Percentiles rank a stretch among this genome's conserved stretches.
Conservation (phyloP, 2,329 filamentous ascomycete genomes). For the Phaeomoniella chlamydospora region DNA sequence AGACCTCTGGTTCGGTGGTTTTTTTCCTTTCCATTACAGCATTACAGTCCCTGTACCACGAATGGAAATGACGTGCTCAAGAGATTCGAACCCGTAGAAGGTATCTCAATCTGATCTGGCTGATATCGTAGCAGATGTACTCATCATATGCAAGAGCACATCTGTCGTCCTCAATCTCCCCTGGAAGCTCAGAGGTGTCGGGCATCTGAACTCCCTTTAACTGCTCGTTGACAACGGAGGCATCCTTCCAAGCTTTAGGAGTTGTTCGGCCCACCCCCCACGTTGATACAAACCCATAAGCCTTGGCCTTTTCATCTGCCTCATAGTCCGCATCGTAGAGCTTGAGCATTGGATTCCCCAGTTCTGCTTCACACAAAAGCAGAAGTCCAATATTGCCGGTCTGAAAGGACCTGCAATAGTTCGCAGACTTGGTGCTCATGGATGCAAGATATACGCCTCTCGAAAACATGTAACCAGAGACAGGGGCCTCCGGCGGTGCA, state of each 20-base stretch:
- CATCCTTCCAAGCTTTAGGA: slow-evolving; percentile 64
- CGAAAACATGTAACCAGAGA: slow-evolving; percentile 73
- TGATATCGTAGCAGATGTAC: slow-evolving; percentile 34
- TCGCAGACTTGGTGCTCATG: slow-evolving; percentile 68
- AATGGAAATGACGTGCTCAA: too few relatives aligned
- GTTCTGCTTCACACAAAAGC: slow-evolving; percentile 70
- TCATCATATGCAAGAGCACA: slow-evolving; percentile 22
- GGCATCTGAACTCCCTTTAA: slow-evolving; percentile 54
- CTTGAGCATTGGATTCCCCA: slow-evolving; percentile 60
- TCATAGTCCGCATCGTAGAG: slow-evolving; percentile 42
- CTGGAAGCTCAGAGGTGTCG: not conserved
- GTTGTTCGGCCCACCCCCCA: slow-evolving; percentile 53
- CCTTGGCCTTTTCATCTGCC: slow-evolving; percentile 50
- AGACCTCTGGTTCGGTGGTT: too few relatives aligned
- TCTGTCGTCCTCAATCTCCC: not conserved
- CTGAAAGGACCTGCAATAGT: slow-evolving; percentile 51
- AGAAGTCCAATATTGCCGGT: slow-evolving; percentile 61
- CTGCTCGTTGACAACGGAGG: slow-evolving; percentile 45
- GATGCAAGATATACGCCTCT: slow-evolving; percentile 84
- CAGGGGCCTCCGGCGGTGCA: slow-evolving; percentile 63
- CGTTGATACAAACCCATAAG: slow-evolving; percentile 48
- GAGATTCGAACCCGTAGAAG: slow-evolving; percentile 26
- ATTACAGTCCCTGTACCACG: too few relatives aligned
- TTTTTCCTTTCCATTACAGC: too few relatives aligned
- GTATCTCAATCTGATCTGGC: slow-evolving; percentile 31